Conservation (phyloP, 2,329 filamentous ascomycete species). For the Trichoderma brevicompactum region DNA sequence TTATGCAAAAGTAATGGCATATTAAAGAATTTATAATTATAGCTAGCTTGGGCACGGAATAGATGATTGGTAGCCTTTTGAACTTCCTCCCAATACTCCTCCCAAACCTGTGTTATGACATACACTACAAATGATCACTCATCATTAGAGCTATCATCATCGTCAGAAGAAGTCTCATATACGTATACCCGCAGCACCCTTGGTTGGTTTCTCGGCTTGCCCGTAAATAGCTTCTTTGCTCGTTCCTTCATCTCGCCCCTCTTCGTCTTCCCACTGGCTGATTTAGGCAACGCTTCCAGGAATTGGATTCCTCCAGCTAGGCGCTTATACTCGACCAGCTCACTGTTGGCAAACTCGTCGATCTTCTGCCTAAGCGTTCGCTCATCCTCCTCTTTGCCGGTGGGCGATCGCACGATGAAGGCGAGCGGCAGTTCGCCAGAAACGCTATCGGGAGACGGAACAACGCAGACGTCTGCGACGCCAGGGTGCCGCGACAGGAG, state of each 20-base stretch:
- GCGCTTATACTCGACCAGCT: conserved; percentile 51
- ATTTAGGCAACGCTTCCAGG: conserved; percentile 62
- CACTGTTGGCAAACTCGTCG: conserved; percentile 51
- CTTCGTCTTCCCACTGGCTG: conserved; percentile 62
- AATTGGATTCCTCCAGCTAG: conserved; percentile 56
- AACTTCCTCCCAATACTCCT: no score
- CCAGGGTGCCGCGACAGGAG: conserved; percentile 67
- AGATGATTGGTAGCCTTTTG: not conserved
- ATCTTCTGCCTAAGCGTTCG: conserved; percentile 52
- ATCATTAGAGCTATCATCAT: conserved; percentile 15
- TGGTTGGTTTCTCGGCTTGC: conserved; percentile 10
- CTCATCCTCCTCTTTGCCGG: conserved; percentile 53
- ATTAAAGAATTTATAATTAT: not conserved
- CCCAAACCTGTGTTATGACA: no score
- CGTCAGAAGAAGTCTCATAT: conserved; percentile 29
- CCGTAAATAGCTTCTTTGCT: conserved; percentile 33
- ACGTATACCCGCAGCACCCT: conserved; percentile 18
- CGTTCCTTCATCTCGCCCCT: conserved; percentile 53
- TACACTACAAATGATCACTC: not conserved
- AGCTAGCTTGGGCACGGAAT: not conserved
- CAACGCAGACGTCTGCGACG: conserved; percentile 70
- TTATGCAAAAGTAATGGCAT: not conserved
- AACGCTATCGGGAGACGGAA: conserved; percentile 60
- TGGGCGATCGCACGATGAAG: conserved; percentile 55
- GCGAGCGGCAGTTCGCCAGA: conserved; percentile 62